A percentile compares a stretch with the other conserved stretches of the same genome.
phyloP scores from a whole-genome alignment of 176 grass and related monocot species.

The Aechmea fasciata region DNA sequence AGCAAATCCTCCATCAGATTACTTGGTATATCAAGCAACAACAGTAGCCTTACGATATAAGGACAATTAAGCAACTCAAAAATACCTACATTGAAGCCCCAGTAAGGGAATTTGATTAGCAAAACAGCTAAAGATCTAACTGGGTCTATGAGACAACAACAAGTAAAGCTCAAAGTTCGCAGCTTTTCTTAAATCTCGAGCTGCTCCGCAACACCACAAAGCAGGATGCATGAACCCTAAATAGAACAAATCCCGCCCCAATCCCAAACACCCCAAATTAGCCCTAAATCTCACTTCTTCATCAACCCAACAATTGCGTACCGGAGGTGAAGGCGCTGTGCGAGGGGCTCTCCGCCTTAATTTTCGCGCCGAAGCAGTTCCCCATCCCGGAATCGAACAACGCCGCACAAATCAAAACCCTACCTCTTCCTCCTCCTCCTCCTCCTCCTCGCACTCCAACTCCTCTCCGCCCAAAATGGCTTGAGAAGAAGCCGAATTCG shows the following conservation, averaged over 20 bases:
- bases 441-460: not conserved
- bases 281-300: not conserved
- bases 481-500: too few species aligned
- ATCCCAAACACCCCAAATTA: not conserved
- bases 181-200: too few species aligned
- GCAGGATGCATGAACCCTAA: too few species aligned
- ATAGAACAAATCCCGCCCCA: too few species aligned
- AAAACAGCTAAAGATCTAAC: too few species aligned
- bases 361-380: conserved; percentile 47
- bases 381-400: conserved; percentile 35
- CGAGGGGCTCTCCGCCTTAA: conserved; percentile 64
- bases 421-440: not conserved
- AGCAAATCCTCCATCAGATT: not conserved
- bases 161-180: too few species aligned
- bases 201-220: too few species aligned
- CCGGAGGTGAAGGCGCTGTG: conserved; percentile 51
- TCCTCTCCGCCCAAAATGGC: not conserved
- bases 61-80: too few species aligned
- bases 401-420: not conserved
- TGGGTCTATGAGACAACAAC: too few species aligned
- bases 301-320: not conserved
- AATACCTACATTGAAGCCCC: too few species aligned
- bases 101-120: too few species aligned
- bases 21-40: not conserved
- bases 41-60: too few species aligned